Evolutionary conservation across 2,329 filamentous ascomycete genomes (phyloP).

Genomic region (Beauveria scarabaeidicola): DNA sequence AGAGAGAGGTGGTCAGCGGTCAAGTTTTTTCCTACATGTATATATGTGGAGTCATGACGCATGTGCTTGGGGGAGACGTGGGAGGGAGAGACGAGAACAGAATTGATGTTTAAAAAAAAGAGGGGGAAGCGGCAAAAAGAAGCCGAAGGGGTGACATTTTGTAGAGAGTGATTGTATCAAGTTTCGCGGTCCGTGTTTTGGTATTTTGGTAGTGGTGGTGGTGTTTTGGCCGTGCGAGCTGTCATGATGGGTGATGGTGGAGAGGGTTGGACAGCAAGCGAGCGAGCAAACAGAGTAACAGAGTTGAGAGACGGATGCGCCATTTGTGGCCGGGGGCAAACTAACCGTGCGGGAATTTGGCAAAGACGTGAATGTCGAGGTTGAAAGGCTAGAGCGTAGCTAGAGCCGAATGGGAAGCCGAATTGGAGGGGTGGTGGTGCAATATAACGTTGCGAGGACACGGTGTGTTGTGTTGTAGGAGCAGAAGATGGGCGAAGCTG

Average conservation of each 20-base stretch:
- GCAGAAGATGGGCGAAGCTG: neutral
- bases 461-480: conserved; percentile 3
- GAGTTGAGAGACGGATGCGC: conserved; percentile 1
- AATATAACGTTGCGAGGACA: conserved; percentile 6
- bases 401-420: neutral
- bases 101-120: neutral
- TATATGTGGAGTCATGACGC: conserved; percentile 9
- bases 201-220: neutral
- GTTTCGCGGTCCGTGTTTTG: neutral
- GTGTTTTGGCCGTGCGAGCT: neutral
- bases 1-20: conserved; percentile 10
- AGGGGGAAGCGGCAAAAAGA: neutral
- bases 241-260: neutral
- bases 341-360: conserved; percentile 10
- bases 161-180: neutral
- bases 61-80: neutral
- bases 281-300: neutral
- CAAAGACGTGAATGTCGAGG: neutral
- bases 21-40: conserved; percentile 6
- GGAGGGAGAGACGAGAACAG: neutral
- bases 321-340: neutral
- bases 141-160: neutral
- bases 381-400: neutral
- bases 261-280: neutral
- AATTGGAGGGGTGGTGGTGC: conserved; percentile 1